Evolutionary conservation across 2,329 filamentous ascomycete species (phyloP), one percentile per base, ranked within the genome.

Genomic region (Colletotrichum trifolii): DNA sequence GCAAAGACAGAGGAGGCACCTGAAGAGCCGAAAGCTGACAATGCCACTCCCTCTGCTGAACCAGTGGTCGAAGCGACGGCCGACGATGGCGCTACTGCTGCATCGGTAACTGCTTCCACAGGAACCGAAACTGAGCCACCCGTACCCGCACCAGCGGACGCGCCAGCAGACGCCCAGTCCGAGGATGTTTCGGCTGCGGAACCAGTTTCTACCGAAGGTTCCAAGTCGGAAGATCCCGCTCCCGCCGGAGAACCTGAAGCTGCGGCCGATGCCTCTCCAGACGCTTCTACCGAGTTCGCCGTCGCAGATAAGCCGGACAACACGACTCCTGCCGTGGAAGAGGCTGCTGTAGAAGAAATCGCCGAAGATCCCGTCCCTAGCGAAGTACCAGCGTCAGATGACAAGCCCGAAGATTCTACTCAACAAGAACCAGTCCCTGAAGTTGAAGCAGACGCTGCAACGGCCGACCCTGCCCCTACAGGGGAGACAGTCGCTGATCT

Each of bases 61-160:
- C 25, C 4, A 25, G 25, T 25, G 4, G 25, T 25, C 4, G 25
- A 25, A 25, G 25, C 25, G 25, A 25, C 25, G 25, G 25, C 25
- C 25, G 25, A 25, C 25, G 25, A 25, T 25, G 25, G 25, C 25
- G 25, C 25, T 25, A 25, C 47, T 11, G 52, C 39, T 9, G 11
- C 39, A 13, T 8, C 38, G 8, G 52, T 25, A 25, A 38, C 39
- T 10, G 8, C 42, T 38, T 12, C 34, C 6, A 36, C 4, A 9
- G 54, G 60, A 33, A 9, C 50, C 8, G 48, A 60, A 13, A 58
- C 60, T 4, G 54, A 67, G 5, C 48, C 45, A 17, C 11, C 40
- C 34, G 50, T 63, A 17, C 12, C 34, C 45, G 34, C 60, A 33
- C 40, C 39, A 10, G 34, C 42, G 25, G 54, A 17, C 11, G n/a